Evolutionary conservation across 495 filamentous ascomycete genomes (phyloP), one percentile per base, ranked within the genome.

Genomic region (Penicillium odoratum): DNA sequence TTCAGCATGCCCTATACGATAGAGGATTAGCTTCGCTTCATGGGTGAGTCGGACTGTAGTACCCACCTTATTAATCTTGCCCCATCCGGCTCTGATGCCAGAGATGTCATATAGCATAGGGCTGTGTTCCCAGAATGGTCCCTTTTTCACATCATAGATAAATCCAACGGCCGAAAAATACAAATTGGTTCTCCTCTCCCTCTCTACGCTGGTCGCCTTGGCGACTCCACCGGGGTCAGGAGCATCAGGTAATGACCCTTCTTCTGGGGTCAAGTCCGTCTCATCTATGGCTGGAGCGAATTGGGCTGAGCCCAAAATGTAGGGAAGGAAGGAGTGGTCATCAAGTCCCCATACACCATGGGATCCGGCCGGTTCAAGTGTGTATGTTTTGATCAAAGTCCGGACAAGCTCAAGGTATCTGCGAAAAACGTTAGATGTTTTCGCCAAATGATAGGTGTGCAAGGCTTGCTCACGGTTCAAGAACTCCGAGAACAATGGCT

Each of bases 91-190:
- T 56, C 81, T 84, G 55, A 99, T 85, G 16, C 94, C 94, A 5
- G 89, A 93, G 33, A 99, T 92, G 73, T 99, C 95, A 67, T 86
- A 99, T 16, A 99, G 79, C 67, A 96, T 93, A 3, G 92, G 95
- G 56, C 90, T 95, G 66, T 99, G 94, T 64, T 98, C 94, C 95
- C 94, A 98, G 72, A 99, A 99, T 1, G 95, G 94, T 0, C 94
- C 94, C 53, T 78, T 91, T 70, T 99, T 99, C 51, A 99, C 94
- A 74, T 98, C 95, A 69, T 97, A 88, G 66, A 99, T 97, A 75
- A 99, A 99, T 8, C 91, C 93, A 59, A 99, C 83, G n/a, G 94
- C 95, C n/a, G 87, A 88, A 78, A 97, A 99, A 71, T 99, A 99
- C 78, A 99, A 83, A 70, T 97, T 97, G 13, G 64, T 76, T 51